Base-by-base conservation (phyloP, 169 alveolate species). In the Toxoplasma gondii region DNA sequence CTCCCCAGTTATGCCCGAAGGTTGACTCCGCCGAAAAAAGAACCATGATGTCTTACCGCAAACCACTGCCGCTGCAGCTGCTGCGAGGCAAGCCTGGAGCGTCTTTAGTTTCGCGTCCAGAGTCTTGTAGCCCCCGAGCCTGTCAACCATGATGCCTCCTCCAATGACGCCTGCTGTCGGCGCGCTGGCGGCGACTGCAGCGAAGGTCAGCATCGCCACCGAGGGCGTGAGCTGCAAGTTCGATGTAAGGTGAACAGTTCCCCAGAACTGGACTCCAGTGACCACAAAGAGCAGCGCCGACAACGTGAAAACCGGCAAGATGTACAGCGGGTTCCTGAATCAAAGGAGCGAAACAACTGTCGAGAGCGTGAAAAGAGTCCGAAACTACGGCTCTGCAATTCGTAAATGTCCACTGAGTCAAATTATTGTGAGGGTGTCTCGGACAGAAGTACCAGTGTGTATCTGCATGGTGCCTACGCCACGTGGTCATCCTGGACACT, bases 261-360 rank as follows among this genome's bases (percentile, higher is more conserved):
- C 93, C 95, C 95, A 93, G 88, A 88, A 88, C 83, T 94, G 96
- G n/a, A 94, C 91, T 31, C 96, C 96, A 5, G 96, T 94, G 44
- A 94, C 96, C 64, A 94, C 96, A 67, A 94, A 94, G 53, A 88
- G 83, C 81, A 94, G 67, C 22, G 96, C 96, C 36, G 94, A 94
- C n/a, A 94, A 92, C 27, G 94, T 78, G 92, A 94, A 58, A 64
- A 91, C 88, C 82, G 92, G 93, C 24, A 53, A 54, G 43, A 94
- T 78, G 92, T 88, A 94, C 83, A 93, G 80, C n/a, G 95, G 95
- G 24, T 83, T 93, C 78, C 92, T 84, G 95, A 38, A 78, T 10
- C 1, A 34, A 43, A 34, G 38, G 49, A 24, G 67, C 64, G 67
- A 45, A 38, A 36, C 41, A 34, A 53, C 58, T 49, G 58, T 17